Evolutionary conservation across 441 rosid genomes (phyloP).

Genomic region (Adansonia rubrostipa): DNA sequence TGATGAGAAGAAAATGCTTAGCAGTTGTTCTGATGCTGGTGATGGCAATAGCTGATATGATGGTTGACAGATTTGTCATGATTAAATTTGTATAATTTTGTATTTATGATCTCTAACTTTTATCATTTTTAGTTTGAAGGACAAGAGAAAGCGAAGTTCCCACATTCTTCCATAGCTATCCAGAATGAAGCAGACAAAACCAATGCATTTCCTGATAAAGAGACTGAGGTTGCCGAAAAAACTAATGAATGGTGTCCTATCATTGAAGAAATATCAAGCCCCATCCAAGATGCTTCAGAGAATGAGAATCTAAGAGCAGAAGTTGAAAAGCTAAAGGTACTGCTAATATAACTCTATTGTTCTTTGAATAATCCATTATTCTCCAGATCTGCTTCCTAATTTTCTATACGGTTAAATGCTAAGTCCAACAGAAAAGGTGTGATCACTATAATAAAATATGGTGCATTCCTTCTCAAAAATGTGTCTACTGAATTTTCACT

Average conservation of each 20-base stretch:
- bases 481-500: neutral
- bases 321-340: slow-evolving; percentile 70
- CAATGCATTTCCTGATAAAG: slow-evolving; percentile 36
- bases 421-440: neutral
- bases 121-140: slow-evolving; percentile 32
- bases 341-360: slow-evolving; percentile 23
- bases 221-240: slow-evolving; percentile 41
- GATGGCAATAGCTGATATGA: neutral
- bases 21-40: neutral
- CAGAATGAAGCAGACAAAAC: slow-evolving; percentile 41
- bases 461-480: neutral
- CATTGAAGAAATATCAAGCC: slow-evolving; percentile 37
- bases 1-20: slow-evolving; percentile 1
- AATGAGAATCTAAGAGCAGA: slow-evolving; percentile 52
- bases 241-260: slow-evolving; percentile 34
- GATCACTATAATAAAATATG: neutral
- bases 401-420: neutral
- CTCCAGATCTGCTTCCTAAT: neutral
- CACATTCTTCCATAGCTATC: slow-evolving; percentile 35
- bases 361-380: slow-evolving; percentile 9
- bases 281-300: slow-evolving; percentile 42
- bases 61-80: neutral
- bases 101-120: slow-evolving; percentile 16
- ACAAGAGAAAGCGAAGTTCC: slow-evolving; percentile 32
- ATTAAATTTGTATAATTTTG: slow-evolving; percentile 1